Evolutionary conservation across 2,329 filamentous ascomycete species (phyloP).

Genomic region (Penicillium frequentans): DNA sequence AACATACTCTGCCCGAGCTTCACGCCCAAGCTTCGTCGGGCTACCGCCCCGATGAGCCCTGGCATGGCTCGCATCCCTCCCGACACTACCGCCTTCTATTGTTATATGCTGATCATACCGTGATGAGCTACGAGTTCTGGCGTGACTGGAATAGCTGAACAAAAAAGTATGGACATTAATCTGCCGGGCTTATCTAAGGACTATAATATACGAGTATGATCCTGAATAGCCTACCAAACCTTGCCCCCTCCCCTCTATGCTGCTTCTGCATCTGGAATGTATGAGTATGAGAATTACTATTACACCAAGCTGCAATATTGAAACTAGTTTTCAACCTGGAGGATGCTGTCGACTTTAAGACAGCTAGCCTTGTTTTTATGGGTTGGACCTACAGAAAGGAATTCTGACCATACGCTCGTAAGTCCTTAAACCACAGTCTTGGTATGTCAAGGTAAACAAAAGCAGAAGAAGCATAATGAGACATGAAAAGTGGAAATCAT

Average conservation of each 20-base stretch:
- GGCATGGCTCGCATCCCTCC: slow-evolving; percentile 42
- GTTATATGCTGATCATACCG: slow-evolving; percentile 56
- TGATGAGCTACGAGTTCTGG: slow-evolving; percentile 62
- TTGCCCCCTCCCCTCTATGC: neutral
- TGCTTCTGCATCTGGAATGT: slow-evolving; percentile 1
- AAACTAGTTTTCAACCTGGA: neutral
- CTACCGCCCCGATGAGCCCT: slow-evolving; percentile 36
- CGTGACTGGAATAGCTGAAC: slow-evolving; percentile 36
- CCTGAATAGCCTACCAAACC: neutral
- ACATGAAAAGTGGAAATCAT: too few relatives aligned
- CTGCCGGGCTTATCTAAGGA: neutral
- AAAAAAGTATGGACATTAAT: neutral
- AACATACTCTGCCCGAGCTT: slow-evolving; percentile 33
- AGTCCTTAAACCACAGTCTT: too few relatives aligned
- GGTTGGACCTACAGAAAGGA: too few relatives aligned
- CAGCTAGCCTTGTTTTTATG: too few relatives aligned
- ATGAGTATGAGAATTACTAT: slow-evolving; percentile 2
- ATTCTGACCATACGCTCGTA: too few relatives aligned
- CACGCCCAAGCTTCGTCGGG: slow-evolving; percentile 33
- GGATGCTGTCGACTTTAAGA: too few relatives aligned
- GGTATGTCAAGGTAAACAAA: too few relatives aligned
- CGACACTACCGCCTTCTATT: slow-evolving; percentile 55
- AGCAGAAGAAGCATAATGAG: too few relatives aligned
- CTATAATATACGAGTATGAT: neutral
- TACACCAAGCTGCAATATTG: neutral